Evolutionary conservation across 1,284 basidiomycete species (phyloP), one percentile per base, ranked within the genome.

Genomic region (Sporisorium sorghi): DNA sequence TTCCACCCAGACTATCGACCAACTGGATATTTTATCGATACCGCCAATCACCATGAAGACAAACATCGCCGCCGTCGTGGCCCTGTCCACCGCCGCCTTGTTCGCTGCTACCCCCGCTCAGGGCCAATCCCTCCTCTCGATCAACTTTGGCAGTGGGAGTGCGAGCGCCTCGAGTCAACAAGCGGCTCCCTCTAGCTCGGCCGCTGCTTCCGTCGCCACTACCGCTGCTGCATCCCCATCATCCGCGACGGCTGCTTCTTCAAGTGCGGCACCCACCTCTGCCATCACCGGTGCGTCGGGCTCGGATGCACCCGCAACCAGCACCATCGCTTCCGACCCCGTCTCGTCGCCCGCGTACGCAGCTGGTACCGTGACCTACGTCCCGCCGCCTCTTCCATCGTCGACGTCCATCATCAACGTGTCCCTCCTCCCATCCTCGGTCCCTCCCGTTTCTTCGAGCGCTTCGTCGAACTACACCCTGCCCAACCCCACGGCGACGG

Each of bases 391-490:
- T 26, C 64, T 65, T 17, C 64, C 64, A 8, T 46, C 68, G 1
- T 67, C 62, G 0, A 50, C 52, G 5, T 49, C 60, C n/a, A 9
- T 10, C 50, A 71, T 71, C 58, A 58, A 75, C 35, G 73, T 75
- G 26, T 57, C 64, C 21, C 7, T 49, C 2, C 64, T 75, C 10
- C 73, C 73, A 6, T 52, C 64, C 10, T 58, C 60, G 6, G 44
- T 75, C 3, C 60, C 69, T 8, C 35, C 61, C 2, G n/a, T 58
- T 52, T 21, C 32, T 17, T 33, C 42, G 7, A 71, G 63, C 30
- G 63, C 73, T 37, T 79, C 78, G 2, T 77, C 76, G 55, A 79
- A 79, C 67, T 79, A 54, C 52, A 78, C 78, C 32, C 61, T 78
- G 5, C 78, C 78, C 19, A 58, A 40, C 15, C 54, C 67, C 9